Conservation (phyloP, 345 rosid genomes). For the Ricinus communis region DNA sequence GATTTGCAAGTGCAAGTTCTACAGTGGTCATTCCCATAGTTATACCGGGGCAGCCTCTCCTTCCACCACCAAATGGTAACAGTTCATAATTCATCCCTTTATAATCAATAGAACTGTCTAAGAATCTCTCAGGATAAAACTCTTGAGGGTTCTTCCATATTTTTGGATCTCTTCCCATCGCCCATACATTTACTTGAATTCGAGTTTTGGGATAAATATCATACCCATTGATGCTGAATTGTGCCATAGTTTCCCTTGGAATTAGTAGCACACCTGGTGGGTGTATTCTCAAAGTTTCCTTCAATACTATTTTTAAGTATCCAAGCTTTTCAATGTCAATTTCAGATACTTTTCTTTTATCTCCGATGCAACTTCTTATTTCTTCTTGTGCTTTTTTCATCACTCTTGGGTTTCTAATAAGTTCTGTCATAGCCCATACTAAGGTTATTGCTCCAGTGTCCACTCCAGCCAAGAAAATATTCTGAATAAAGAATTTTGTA, state of each 20-base stretch:
- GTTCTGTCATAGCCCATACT: neutral
- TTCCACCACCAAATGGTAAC: neutral
- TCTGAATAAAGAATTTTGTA: neutral
- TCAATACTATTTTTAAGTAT: neutral
- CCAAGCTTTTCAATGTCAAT: neutral
- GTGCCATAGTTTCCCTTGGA: neutral
- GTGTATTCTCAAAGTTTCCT: neutral
- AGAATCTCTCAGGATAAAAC: neutral
- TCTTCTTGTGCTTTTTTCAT: conserved; percentile 6
- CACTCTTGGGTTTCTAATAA: neutral
- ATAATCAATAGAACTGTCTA: neutral
- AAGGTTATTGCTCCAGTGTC: neutral
- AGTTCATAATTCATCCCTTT: no score
- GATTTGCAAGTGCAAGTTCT: neutral
- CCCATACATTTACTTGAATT: neutral
- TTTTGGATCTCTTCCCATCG: neutral
- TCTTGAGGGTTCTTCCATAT: neutral
- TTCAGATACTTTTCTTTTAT: neutral
- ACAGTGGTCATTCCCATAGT: neutral
- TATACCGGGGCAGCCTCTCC: neutral
- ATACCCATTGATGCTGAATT: neutral
- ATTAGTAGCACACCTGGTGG: neutral
- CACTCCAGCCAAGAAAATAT: neutral
- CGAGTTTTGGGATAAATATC: neutral
- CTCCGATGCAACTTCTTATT: neutral